These are phyloP conservation scores for Incumbomyces delicatus DNA, from an alignment of 2,329 filamentous ascomycete genomes.

Conservation along the genomic window DNA sequence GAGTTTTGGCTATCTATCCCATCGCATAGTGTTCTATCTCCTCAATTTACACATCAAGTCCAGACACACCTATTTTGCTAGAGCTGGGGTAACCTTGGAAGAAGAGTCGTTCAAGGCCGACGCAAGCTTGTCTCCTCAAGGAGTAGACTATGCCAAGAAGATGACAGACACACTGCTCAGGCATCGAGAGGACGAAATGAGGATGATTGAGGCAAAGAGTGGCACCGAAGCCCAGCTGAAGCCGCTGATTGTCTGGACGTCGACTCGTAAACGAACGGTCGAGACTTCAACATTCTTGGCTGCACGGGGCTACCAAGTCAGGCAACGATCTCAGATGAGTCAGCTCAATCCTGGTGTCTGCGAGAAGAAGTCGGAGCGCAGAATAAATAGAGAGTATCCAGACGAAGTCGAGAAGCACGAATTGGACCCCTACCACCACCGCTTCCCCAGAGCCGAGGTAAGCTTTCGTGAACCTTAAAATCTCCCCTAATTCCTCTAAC, in stretches of 20 bases:
- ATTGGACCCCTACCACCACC: constrained; percentile 89
- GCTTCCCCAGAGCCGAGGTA: constrained; percentile 89
- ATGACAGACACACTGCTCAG: constrained; percentile 76
- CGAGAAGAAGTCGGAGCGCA: constrained; percentile 79
- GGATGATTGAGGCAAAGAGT: constrained; percentile 57
- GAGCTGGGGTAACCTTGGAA: constrained; percentile 71
- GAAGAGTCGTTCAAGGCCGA: constrained; percentile 90
- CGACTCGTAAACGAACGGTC: constrained; percentile 77
- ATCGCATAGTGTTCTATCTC: constrained; percentile 96
- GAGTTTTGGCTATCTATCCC: constrained; percentile 90
- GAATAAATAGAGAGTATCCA: constrained; percentile 72
- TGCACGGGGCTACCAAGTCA: constrained; percentile 69
- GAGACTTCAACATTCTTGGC: constrained; percentile 81
- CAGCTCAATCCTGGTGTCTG: constrained; percentile 95
- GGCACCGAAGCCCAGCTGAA: constrained; percentile 61
- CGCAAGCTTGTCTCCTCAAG: constrained; percentile 70
- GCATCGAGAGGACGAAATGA: constrained; percentile 73
- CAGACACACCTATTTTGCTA: constrained; percentile 18
- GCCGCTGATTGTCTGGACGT: constrained; percentile 87
- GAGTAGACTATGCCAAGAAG: constrained; percentile 67
- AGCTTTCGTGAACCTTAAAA: constrained; percentile 5
- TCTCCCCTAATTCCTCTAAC: background rate
- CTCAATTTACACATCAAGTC: constrained; percentile 96
- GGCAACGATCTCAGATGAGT: constrained; percentile 91
- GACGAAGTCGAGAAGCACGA: constrained; percentile 91